phyloP scores from a whole-genome alignment of 192 early-diverging fungal species.

The Podila horticola region DNA sequence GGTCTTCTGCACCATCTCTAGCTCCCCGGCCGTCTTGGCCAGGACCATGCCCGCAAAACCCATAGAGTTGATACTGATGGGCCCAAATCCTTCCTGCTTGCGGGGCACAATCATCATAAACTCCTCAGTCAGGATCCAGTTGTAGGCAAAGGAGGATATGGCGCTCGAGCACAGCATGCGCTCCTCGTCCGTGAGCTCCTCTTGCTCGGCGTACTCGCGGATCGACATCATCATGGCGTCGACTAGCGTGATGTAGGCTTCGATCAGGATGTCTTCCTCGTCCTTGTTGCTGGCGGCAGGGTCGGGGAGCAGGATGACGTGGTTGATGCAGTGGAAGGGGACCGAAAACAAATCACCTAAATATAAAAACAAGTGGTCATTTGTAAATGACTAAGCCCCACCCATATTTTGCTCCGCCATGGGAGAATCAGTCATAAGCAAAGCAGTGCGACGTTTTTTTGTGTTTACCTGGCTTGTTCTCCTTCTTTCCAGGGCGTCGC shows the following conservation, averaged over 20 bases:
- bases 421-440: not conserved
- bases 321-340: constrained; percentile 52
- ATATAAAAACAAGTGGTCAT: not conserved
- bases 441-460: no score
- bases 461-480: constrained; percentile 26
- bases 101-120: constrained; percentile 67
- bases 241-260: constrained; percentile 60
- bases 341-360: constrained; percentile 61
- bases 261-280: constrained; percentile 54
- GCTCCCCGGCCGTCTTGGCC: constrained; percentile 52
- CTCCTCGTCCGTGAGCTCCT: constrained; percentile 14
- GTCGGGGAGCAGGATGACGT: constrained; percentile 54
- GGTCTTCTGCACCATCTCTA: constrained; percentile 38
- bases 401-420: not conserved
- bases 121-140: constrained; percentile 61
- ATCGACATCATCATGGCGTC: constrained; percentile 61
- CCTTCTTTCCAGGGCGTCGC: constrained; percentile 52
- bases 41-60: constrained; percentile 63
- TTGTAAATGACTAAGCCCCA: not conserved
- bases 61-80: constrained; percentile 57
- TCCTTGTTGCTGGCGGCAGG: constrained; percentile 8
- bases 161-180: not conserved
- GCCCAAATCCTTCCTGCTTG: constrained; percentile 30
- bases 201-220: constrained; percentile 46
- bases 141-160: constrained; percentile 53